phyloP scores from a whole-genome alignment of 2,329 filamentous ascomycete genomes.

The Trichoderma citrinoviride region DNA sequence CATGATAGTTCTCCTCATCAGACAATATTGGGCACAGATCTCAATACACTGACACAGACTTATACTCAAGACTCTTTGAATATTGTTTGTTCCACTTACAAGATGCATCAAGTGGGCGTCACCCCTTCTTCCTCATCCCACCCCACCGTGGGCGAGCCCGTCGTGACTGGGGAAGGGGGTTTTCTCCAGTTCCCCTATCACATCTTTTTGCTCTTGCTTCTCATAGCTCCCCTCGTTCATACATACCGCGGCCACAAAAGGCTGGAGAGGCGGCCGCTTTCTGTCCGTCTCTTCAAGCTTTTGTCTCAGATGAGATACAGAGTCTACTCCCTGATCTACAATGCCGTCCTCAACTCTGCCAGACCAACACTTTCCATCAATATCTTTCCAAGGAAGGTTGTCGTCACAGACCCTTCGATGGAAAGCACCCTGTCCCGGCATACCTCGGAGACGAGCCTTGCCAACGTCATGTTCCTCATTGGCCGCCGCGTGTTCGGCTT shows the following conservation, averaged over 20 bases:
- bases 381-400: slow-evolving; percentile 31
- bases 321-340: slow-evolving; percentile 10
- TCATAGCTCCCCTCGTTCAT: slow-evolving; percentile 3
- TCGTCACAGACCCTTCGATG: slow-evolving; percentile 31
- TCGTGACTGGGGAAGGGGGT: neutral
- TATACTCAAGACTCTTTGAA: neutral
- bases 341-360: slow-evolving; percentile 7
- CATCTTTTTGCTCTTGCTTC: neutral
- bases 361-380: slow-evolving; percentile 29
- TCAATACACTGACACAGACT: neutral
- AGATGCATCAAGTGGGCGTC: neutral
- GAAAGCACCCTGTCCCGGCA: slow-evolving; percentile 31
- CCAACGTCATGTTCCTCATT: slow-evolving; percentile 33
- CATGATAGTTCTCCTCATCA: neutral
- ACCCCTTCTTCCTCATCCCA: slow-evolving; percentile 7
- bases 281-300: neutral
- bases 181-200: neutral
- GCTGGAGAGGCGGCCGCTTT: neutral
- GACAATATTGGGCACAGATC: neutral
- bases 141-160: neutral
- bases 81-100: neutral
- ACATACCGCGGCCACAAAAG: slow-evolving; percentile 6
- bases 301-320: slow-evolving; percentile 6
- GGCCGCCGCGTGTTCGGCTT: slow-evolving; percentile 32
- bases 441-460: slow-evolving; percentile 32